Base-by-base conservation (phyloP, 495 filamentous ascomycete species). In the Mycothermus thermophilus region DNA sequence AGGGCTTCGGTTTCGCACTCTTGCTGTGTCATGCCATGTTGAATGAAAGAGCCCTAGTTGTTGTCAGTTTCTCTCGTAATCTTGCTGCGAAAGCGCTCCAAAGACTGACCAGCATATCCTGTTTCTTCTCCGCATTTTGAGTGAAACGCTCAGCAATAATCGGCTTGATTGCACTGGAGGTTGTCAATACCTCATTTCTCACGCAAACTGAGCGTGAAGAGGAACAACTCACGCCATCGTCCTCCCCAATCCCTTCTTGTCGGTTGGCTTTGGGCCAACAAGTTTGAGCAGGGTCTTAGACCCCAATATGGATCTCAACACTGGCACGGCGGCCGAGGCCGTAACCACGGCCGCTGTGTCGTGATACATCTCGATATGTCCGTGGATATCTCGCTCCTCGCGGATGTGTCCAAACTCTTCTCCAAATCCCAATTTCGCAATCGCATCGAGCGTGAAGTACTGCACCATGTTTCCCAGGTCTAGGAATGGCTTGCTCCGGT, bases 251-350 rank as follows among this genome's bases (percentile, higher is more conserved):
- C 1, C 50, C 67, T 23, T 60, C 41, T 68, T 45, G 34, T 79
- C 72, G 5, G 63, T 62, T 2, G 62, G 61, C 21, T 58, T 71
- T 0, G 75, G 75, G 1, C 71, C 65, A 5, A 75, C 50, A 27
- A 69, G 61, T 29, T 63, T 71, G 27, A 56, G 28, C 16, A 73
- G 65, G 31, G 76, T 19, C 35, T 60, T 65, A 6, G 47, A 51
- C 9, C 41, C 36, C 12, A 62, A 30, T 14, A 59, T 41, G 15
- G 35, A 22, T 3, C 51, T 41, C 8, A 59, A 27, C 1, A 43
- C 40, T 4, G 64, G 57, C 10, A 62, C 32, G 21, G 48, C 46
- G n/a, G 40, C 41, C 1, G 47, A 46, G 19, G 40, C 41, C 14
- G 42, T 50, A 16, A 46, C 20, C 10, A 50, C 39, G 2, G 57